Conservation (phyloP, 176 grass and related monocot species). For the Dendrocalamus sinicus region DNA sequence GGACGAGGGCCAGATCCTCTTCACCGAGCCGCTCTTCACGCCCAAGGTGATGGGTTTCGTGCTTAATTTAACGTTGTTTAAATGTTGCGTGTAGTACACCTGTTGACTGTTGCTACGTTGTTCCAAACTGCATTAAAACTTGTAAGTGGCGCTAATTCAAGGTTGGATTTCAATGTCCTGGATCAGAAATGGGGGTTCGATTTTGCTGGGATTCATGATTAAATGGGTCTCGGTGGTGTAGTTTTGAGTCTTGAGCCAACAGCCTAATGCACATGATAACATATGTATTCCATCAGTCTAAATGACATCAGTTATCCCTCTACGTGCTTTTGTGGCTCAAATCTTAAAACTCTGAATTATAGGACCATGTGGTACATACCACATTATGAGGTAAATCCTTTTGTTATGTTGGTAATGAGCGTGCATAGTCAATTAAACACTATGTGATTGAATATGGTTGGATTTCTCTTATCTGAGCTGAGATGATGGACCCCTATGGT, state of each 20-base stretch:
- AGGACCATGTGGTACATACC: neutral
- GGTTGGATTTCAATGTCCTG: neutral
- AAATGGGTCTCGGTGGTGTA: neutral
- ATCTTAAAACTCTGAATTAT: neutral
- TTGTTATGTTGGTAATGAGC: neutral
- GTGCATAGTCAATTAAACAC: conserved; percentile 9
- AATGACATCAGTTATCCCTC: neutral
- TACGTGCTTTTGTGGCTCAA: neutral
- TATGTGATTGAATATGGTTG: neutral
- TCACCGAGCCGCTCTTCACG: conserved; percentile 89
- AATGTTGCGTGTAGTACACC: neutral
- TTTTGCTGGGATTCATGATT: neutral
- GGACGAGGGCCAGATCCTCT: conserved; percentile 97
- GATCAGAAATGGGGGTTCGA: neutral
- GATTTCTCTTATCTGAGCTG: neutral
- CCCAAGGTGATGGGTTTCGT: conserved; percentile 62
- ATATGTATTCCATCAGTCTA: neutral
- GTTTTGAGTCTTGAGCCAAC: neutral
- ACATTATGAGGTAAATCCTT: conserved; percentile 8
- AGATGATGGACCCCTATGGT: neutral
- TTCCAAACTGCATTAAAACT: neutral
- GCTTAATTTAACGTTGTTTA: neutral
- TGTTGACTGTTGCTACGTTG: neutral
- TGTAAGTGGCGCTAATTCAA: neutral
- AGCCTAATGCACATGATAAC: neutral